Conservation (phyloP, 1,284 basidiomycete genomes). For the Rhizoctonia solani region DNA sequence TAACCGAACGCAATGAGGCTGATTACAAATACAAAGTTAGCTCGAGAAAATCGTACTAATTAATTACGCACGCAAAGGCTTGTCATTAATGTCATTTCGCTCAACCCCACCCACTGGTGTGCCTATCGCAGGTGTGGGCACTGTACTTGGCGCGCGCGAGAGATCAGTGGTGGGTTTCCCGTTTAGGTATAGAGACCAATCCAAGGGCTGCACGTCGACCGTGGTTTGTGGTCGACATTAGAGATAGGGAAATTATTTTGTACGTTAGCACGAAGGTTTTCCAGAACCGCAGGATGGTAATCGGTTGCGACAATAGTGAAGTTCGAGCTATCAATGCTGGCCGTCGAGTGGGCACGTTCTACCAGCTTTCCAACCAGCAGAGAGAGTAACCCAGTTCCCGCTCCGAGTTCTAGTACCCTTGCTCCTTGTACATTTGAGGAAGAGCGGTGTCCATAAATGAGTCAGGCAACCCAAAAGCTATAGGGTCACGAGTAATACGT, state of each 20-base stretch:
- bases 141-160: slow-evolving; percentile 19
- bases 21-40: too few species aligned
- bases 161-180: slow-evolving; percentile 27
- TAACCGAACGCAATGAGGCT: neutral
- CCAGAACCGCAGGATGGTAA: slow-evolving; percentile 73
- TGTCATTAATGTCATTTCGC: too few species aligned
- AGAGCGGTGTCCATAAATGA: slow-evolving; percentile 43
- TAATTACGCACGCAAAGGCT: too few species aligned
- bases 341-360: slow-evolving; percentile 39
- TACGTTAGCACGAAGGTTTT: slow-evolving; percentile 73
- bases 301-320: slow-evolving; percentile 72
- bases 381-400: slow-evolving; percentile 86
- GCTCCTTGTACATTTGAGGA: slow-evolving; percentile 44
- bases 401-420: slow-evolving; percentile 79
- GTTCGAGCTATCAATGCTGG: slow-evolving; percentile 24
- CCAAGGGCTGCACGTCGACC: too few species aligned
- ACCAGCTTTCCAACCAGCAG: slow-evolving; percentile 63
- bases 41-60: too few species aligned
- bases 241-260: slow-evolving; percentile 56
- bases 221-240: slow-evolving; percentile 52
- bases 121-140: slow-evolving; percentile 13
- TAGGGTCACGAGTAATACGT: slow-evolving; percentile 66
- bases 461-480: slow-evolving; percentile 51
- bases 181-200: slow-evolving; percentile 65
- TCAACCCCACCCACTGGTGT: neutral